A percentile compares a stretch with the other conserved stretches of the same genome.
Conservation (phyloP, 495 filamentous ascomycete species). For the Talaromyces adpressus region DNA sequence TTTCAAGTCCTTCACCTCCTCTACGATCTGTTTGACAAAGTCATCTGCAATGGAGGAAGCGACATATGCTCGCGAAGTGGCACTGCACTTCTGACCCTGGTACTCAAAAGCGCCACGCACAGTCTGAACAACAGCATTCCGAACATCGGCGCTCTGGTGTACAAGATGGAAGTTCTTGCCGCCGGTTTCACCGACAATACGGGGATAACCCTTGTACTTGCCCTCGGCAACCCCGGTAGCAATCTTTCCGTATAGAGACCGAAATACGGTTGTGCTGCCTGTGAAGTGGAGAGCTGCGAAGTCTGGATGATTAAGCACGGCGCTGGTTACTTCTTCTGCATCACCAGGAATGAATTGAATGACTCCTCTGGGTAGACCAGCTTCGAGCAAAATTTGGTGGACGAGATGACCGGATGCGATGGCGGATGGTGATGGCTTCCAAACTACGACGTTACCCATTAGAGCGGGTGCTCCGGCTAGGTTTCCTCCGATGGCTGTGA, state of each 20-base stretch:
- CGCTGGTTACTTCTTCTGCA: constrained; percentile 67
- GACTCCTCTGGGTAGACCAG: constrained; percentile 69
- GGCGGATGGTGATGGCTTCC: constrained; percentile 77
- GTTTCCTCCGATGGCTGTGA: constrained; percentile 82
- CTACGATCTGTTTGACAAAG: constrained; percentile 54
- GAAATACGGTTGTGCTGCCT: constrained; percentile 77
- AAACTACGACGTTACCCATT: constrained; percentile 80
- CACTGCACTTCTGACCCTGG: constrained; percentile 86
- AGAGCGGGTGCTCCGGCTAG: constrained; percentile 67
- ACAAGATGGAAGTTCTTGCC: constrained; percentile 91
- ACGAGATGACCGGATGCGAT: constrained; percentile 73
- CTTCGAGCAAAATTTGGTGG: constrained; percentile 76
- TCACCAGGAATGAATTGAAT: constrained; percentile 82
- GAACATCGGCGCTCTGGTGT: constrained; percentile 63
- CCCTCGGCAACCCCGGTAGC: constrained; percentile 63
- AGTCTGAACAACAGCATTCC: constrained; percentile 72
- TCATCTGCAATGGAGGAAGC: constrained; percentile 61
- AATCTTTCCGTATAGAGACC: constrained; percentile 69
- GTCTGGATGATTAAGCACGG: constrained; percentile 59
- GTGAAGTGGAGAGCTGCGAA: constrained; percentile 80
- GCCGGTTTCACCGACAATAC: constrained; percentile 80
- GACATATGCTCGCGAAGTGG: constrained; percentile 70
- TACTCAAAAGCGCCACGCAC: constrained; percentile 86
- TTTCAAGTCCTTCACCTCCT: constrained; percentile 58
- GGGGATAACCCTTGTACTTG: constrained; percentile 68